A percentile compares a stretch with the other conserved stretches of the same genome.
These are phyloP conservation scores for Skeletonema costatum DNA, from an alignment of 108 stramenopile species.

Conservation along the genomic window DNA sequence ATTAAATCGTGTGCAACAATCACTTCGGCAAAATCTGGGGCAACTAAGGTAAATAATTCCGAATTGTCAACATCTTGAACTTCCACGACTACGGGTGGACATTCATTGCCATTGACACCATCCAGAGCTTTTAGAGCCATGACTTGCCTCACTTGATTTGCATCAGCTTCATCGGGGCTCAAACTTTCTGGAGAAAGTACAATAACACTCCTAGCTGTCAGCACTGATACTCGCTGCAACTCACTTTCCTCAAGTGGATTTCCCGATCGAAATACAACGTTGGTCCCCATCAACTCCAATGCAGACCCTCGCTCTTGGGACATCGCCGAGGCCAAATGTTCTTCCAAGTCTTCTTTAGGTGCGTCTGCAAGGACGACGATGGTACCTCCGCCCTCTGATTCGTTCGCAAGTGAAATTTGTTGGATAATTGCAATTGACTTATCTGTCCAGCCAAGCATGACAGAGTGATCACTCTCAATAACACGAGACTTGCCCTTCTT, in stretches of 20 bases:
- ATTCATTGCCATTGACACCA: constrained; percentile 5
- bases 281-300: constrained; percentile 27
- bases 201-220: constrained; percentile 41
- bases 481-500: constrained; percentile 49
- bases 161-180: constrained; percentile 53
- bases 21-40: constrained; percentile 46
- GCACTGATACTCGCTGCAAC: constrained; percentile 37
- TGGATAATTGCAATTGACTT: constrained; percentile 48
- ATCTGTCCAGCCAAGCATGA: constrained; percentile 53
- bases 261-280: constrained; percentile 50
- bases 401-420: constrained; percentile 52
- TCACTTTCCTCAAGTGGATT: constrained; percentile 46
- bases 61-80: constrained; percentile 53
- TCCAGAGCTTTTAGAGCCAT: constrained; percentile 45
- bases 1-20: constrained; percentile 60
- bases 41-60: constrained; percentile 43
- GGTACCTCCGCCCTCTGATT: constrained; percentile 52
- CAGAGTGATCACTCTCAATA: constrained; percentile 46
- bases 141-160: constrained; percentile 45
- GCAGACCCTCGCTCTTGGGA: constrained; percentile 9
- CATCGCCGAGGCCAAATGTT: constrained; percentile 8
- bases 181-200: constrained; percentile 34
- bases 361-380: constrained; percentile 46
- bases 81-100: constrained; percentile 49
- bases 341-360: constrained; percentile 40